Base-by-base conservation (phyloP, 495 filamentous ascomycete genomes). In the Paragyromitra xinjiangensis region DNA sequence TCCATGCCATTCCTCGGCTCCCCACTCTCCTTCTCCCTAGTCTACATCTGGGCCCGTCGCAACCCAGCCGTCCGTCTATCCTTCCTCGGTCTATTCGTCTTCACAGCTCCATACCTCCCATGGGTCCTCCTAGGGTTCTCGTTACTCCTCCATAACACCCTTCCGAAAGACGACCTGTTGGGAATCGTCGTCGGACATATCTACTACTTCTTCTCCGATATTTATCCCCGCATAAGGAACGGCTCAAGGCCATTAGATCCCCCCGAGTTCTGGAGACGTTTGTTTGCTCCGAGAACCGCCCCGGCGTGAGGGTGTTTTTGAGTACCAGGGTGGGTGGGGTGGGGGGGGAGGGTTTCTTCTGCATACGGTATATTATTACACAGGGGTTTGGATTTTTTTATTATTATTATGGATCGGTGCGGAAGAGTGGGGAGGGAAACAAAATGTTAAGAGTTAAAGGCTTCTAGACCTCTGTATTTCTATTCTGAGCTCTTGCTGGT, bases 191-290 rank as follows among this genome's bases (percentile, higher is more conserved):
- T 98, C 64, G 95, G 95, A 2, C 95, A 99, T 84, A 88, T 98
- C 40, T 99, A 94, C 92, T 99, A 98, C 83, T 99, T 97, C 86
- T 98, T 98, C 85, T 92, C 90, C 63, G 95, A 99, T 81, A 94
- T 99, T 16, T 99, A 97, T 83, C 95, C 95, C 6, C 91, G 93
- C 37, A 87, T 98, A 59, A 92, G 97, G 83, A 89, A 90, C 75
- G 94, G 94, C 37, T 91, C 91, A 56, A 88, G 92, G 58, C 95
- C 95, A 6, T 85, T 99, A 62, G 96, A 98, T 82, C 94, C 96
- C 56, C 95, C 95, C 1, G 85, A 85, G 82, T 97, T 93, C 91
- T 99, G 96, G 96, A 87, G 92, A 26, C 88, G 94, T 12, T 79
- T 99, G 26, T 98, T 97, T 84, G 94, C 71, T 7, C 69, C 69